Evolutionary conservation across 352 stramenopile species (phyloP).

Genomic region (Blastocystis sp.): DNA sequence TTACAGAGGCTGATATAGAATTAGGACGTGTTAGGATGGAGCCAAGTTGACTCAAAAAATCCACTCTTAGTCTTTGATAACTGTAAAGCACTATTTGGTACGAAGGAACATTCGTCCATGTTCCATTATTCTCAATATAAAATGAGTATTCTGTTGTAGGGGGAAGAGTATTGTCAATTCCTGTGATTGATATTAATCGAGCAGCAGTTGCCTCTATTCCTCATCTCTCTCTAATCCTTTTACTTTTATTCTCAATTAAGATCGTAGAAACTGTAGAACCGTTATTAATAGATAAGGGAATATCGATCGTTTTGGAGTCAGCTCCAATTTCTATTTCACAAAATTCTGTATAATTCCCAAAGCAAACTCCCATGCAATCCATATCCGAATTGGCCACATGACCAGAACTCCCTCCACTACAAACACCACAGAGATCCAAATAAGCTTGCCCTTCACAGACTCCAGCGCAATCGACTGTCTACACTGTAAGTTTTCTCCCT

Average conservation of each 20-base stretch:
- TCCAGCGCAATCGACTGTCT: neutral
- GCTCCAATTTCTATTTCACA: neutral
- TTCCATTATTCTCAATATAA: neutral
- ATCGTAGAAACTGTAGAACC: neutral
- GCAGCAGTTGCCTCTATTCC: neutral
- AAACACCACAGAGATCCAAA: neutral
- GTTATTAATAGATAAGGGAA: neutral
- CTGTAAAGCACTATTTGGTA: neutral
- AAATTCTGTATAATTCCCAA: neutral
- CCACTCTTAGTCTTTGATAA: neutral
- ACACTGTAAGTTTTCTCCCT: neutral
- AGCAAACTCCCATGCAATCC: neutral
- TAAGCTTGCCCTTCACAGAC: neutral
- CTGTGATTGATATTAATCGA: neutral
- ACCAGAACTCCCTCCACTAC: neutral
- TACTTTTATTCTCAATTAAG: neutral
- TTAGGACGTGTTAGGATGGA: neutral
- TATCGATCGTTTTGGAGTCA: neutral
- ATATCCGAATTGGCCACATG: neutral
- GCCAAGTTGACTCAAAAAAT: neutral
- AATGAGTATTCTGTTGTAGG: neutral
- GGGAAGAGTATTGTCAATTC: neutral
- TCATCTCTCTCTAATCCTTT: neutral
- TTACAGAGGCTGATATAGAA: neutral
- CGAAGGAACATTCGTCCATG: neutral